Percentiles rank a stretch among this genome's conserved stretches.
Evolutionary conservation across 2,329 filamentous ascomycete genomes (phyloP).

Genomic region (Sporothrix globosa): DNA sequence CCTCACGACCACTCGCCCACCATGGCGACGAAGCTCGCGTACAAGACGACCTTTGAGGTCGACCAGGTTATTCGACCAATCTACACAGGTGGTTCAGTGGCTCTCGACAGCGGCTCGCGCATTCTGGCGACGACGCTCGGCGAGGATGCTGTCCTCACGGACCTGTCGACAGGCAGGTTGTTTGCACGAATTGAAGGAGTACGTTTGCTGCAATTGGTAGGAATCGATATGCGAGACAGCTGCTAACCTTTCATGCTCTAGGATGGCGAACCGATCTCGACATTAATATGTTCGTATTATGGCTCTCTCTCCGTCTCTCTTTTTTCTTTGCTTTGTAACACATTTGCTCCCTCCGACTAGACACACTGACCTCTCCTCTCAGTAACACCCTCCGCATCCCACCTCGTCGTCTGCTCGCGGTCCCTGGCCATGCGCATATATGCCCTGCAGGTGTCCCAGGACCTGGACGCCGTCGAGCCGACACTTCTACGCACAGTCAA

Average conservation of each 20-base stretch:
- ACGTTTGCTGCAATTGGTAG: conserved; percentile 38
- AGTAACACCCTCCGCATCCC: conserved; percentile 87
- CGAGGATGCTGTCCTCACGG: conserved; percentile 86
- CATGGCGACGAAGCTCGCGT: conserved; percentile 65
- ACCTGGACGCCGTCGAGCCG: conserved; percentile 62
- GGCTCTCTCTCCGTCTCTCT: not conserved
- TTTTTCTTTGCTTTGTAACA: not conserved
- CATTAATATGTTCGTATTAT: conserved; percentile 52
- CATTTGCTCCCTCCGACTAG: not conserved
- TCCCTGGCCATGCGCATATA: conserved; percentile 97
- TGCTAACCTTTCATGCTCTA: conserved; percentile 44
- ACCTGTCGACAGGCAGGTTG: conserved; percentile 79
- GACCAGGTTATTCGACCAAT: conserved; percentile 85
- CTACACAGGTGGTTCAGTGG: conserved; percentile 87
- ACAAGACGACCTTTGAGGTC: conserved; percentile 89
- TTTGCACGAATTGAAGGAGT: conserved; percentile 87
- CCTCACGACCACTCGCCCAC: conserved; percentile 31
- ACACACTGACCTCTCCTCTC: conserved; percentile 31
- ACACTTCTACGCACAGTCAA: conserved; percentile 80
- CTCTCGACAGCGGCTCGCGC: conserved; percentile 77
- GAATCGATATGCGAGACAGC: not conserved
- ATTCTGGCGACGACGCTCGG: conserved; percentile 88
- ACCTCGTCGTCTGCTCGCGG: conserved; percentile 88
- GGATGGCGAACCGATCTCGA: conserved; percentile 81
- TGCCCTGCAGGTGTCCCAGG: conserved; percentile 63